Percentiles rank a stretch among this genome's conserved stretches.
phyloP scores from a whole-genome alignment of 345 rosid species.

The Lepidium didymum region DNA sequence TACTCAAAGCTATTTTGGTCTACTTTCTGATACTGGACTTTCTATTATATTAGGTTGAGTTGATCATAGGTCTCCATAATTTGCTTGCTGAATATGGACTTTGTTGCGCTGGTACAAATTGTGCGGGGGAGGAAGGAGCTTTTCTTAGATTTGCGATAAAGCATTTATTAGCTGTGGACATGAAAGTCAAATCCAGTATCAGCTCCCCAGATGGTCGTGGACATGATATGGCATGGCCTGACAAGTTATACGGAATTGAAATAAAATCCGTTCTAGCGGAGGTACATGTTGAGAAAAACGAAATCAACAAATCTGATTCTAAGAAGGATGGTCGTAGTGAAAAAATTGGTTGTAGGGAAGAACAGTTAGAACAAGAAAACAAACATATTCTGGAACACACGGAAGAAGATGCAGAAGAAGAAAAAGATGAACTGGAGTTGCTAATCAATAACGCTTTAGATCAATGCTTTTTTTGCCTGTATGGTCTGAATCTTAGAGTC shows the following conservation, averaged over 20 bases:
- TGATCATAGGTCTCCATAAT: constrained; percentile 78
- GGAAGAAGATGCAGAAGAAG: constrained; percentile 59
- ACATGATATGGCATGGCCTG: constrained; percentile 34
- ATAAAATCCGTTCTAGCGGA: constrained; percentile 28
- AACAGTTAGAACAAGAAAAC: constrained; percentile 33
- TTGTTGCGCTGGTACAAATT: constrained; percentile 76
- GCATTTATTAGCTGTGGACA: constrained; percentile 84
- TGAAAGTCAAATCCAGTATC: constrained; percentile 71
- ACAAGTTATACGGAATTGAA: constrained; percentile 36
- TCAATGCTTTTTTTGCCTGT: constrained; percentile 94
- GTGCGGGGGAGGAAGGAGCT: constrained; percentile 79
- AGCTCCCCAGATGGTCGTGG: constrained; percentile 36
- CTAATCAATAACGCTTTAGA: constrained; percentile 82
- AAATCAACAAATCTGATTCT: constrained; percentile 25
- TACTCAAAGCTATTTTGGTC: constrained; percentile 6
- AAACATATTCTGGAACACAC: constrained; percentile 29
- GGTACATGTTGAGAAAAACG: constrained; percentile 35
- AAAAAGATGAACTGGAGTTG: constrained; percentile 82
- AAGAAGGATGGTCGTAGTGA: constrained; percentile 37
- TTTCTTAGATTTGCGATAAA: constrained; percentile 94
- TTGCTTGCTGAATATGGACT: constrained; percentile 92
- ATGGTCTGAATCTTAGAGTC: constrained; percentile 91
- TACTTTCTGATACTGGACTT: constrained; percentile 10
- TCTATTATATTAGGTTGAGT: constrained; percentile 55
- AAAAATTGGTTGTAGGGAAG: constrained; percentile 24